A percentile compares a stretch with the other conserved stretches of the same genome.
phyloP scores from a whole-genome alignment of 805 yeast genomes.

The Teunomyces kruisii region DNA sequence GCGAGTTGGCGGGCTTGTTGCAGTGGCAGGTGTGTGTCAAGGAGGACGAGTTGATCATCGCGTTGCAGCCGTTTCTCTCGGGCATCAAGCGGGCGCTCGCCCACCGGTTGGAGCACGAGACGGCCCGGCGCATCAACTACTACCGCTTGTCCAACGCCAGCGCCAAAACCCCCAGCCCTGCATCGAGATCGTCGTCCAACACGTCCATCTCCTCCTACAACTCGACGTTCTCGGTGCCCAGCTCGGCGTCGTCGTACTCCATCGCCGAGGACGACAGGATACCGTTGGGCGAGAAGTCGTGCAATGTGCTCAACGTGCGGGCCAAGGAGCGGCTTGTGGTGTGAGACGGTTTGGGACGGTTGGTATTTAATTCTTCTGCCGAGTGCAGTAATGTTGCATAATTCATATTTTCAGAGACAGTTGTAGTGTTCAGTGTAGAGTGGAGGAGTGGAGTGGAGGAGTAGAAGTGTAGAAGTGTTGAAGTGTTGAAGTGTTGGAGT shows the following conservation, averaged over 20 bases:
- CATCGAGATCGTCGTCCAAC: conserved; percentile 13
- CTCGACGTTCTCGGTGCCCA: conserved; percentile 16
- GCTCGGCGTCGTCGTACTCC: conserved; percentile 17
- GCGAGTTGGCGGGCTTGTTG: conserved; percentile 77
- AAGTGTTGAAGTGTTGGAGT: too few relatives aligned
- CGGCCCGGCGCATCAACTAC: conserved; percentile 26
- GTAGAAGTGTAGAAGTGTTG: too few relatives aligned
- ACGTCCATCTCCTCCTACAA: conserved; percentile 15
- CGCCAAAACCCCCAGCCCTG: conserved; percentile 7
- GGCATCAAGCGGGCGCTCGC: conserved; percentile 62
- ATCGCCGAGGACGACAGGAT: conserved; percentile 8
- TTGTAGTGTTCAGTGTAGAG: too few relatives aligned
- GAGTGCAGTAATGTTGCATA: too few relatives aligned
- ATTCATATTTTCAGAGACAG: too few relatives aligned
- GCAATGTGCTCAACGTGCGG: conserved; percentile 6
- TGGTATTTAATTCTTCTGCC: too few relatives aligned
- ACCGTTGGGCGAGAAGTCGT: conserved; percentile 10
- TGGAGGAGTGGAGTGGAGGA: too few relatives aligned
- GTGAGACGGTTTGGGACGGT: too few relatives aligned
- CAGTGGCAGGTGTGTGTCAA: conserved; percentile 82
- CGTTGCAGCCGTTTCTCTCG: conserved; percentile 70
- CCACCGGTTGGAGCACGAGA: conserved; percentile 25
- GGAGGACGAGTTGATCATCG: conserved; percentile 65
- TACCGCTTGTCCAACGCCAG: conserved; percentile 30
- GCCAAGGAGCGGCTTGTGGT: not conserved